phyloP scores from a whole-genome alignment of 495 filamentous ascomycete species.

The Elaphomyces granulatus region DNA sequence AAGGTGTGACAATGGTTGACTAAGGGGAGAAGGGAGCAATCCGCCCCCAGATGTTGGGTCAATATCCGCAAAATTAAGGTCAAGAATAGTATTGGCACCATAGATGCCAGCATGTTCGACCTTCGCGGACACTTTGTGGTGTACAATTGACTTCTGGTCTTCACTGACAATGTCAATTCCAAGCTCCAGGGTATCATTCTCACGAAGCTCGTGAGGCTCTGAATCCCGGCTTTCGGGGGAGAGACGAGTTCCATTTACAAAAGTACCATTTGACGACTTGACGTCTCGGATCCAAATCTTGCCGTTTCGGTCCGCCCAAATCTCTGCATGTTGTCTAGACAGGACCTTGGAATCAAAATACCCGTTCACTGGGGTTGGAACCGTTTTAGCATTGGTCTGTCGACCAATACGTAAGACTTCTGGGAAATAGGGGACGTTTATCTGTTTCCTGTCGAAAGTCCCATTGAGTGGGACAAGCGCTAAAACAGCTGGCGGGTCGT shows the following conservation, averaged over 20 bases:
- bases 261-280: constrained; percentile 96
- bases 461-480: constrained; percentile 76
- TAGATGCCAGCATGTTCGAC: constrained; percentile 87
- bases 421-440: constrained; percentile 75
- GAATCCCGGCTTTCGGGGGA: constrained; percentile 91
- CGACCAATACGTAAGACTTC: constrained; percentile 85
- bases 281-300: constrained; percentile 95
- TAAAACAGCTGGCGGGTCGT: constrained; percentile 57
- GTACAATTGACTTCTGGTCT: constrained; percentile 93
- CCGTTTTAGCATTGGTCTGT: constrained; percentile 91
- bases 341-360: constrained; percentile 98
- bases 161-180: constrained; percentile 98
- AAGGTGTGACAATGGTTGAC: constrained; percentile 41
- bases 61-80: constrained; percentile 81
- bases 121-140: constrained; percentile 93
- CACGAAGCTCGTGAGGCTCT: constrained; percentile 79
- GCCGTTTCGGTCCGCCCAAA: constrained; percentile 81
- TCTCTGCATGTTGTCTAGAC: constrained; percentile 87
- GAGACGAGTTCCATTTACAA: constrained; percentile 83
- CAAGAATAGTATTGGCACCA: constrained; percentile 48
- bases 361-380: constrained; percentile 77
- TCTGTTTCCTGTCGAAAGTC: constrained; percentile 94
- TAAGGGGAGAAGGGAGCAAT: constrained; percentile 48
- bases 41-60: constrained; percentile 54
- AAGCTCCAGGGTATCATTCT: constrained; percentile 77